phyloP scores from a whole-genome alignment of 768 basidiomycete species.

The Cyclocybe aegerita region DNA sequence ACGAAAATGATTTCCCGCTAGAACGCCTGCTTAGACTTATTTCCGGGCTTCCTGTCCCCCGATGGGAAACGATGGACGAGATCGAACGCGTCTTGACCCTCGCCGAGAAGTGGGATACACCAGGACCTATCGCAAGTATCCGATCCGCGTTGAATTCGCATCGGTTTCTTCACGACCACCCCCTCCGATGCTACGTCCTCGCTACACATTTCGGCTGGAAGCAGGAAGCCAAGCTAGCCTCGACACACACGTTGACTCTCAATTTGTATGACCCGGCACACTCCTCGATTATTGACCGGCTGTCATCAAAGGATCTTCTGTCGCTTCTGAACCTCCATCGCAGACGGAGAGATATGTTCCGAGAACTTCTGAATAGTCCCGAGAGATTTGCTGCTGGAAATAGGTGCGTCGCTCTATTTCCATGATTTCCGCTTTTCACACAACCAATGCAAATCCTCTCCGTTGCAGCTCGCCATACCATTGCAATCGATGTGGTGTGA shows the following conservation, averaged over 20 bases:
- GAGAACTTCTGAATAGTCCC: slow-evolving; percentile 51
- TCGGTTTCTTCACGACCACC: slow-evolving; percentile 40
- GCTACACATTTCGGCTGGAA: slow-evolving; percentile 65
- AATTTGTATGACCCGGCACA: slow-evolving; percentile 44
- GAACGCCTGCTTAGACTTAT: slow-evolving; percentile 58
- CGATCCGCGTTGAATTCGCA: slow-evolving; percentile 51
- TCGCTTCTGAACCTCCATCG: slow-evolving; percentile 59
- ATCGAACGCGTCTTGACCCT: slow-evolving; percentile 56
- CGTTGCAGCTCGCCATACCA: slow-evolving; percentile 31
- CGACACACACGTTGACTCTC: slow-evolving; percentile 55
- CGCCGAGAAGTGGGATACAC: slow-evolving; percentile 73
- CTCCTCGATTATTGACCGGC: slow-evolving; percentile 41
- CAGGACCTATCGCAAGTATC: slow-evolving; percentile 55
- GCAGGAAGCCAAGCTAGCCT: slow-evolving; percentile 54
- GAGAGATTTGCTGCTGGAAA: slow-evolving; percentile 59
- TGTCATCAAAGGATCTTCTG: slow-evolving; percentile 53
- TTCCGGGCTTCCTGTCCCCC: slow-evolving; percentile 50
- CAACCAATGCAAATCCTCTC: slow-evolving; percentile 3
- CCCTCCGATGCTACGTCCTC: slow-evolving; percentile 53
- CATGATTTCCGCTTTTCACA: slow-evolving; percentile 3
- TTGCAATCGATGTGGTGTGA: slow-evolving; percentile 55
- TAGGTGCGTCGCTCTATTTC: slow-evolving; percentile 26
- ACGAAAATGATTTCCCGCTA: slow-evolving; percentile 44
- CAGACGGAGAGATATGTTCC: slow-evolving; percentile 49
- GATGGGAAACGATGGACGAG: slow-evolving; percentile 48